Percentiles rank a stretch among this genome's conserved stretches.
phyloP scores from a whole-genome alignment of 2,329 filamentous ascomycete species.

The Trichoderma sp. region DNA sequence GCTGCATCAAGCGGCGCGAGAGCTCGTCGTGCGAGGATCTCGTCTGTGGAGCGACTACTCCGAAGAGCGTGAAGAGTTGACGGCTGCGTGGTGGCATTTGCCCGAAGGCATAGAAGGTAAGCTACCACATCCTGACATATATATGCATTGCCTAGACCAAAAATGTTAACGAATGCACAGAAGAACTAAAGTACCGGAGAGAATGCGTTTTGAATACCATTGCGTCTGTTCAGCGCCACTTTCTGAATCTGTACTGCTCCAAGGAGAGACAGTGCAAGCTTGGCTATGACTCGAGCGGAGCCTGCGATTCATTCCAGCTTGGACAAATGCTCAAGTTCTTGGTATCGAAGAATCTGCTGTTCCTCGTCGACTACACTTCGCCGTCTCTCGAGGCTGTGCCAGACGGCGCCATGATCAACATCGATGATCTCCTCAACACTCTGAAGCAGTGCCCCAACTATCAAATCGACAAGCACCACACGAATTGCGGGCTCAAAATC shows the following conservation, averaged over 20 bases:
- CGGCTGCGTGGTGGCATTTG: slow-evolving; percentile 70
- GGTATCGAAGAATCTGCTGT: slow-evolving; percentile 60
- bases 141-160: not conserved
- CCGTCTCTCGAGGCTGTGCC: slow-evolving; percentile 47
- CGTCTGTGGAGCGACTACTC: slow-evolving; percentile 54
- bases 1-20: slow-evolving; percentile 62
- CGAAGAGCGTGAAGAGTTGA: slow-evolving; percentile 33
- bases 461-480: slow-evolving; percentile 72
- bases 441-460: slow-evolving; percentile 70
- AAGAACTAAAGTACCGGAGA: slow-evolving; percentile 67
- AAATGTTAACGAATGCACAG: slow-evolving; percentile 39
- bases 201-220: slow-evolving; percentile 68
- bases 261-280: slow-evolving; percentile 69
- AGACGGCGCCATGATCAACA: slow-evolving; percentile 59
- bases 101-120: slow-evolving; percentile 67
- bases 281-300: slow-evolving; percentile 70
- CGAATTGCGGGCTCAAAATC: slow-evolving; percentile 70
- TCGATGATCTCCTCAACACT: slow-evolving; percentile 60
- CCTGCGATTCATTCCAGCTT: slow-evolving; percentile 77
- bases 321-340: slow-evolving; percentile 78
- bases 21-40: slow-evolving; percentile 68
- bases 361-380: slow-evolving; percentile 58
- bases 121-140: slow-evolving; percentile 25
- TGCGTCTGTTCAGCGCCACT: slow-evolving; percentile 68
- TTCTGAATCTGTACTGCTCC: slow-evolving; percentile 67